These are phyloP conservation scores for Candida awuae DNA, from an alignment of 805 yeast genomes.

Conservation along the genomic window DNA sequence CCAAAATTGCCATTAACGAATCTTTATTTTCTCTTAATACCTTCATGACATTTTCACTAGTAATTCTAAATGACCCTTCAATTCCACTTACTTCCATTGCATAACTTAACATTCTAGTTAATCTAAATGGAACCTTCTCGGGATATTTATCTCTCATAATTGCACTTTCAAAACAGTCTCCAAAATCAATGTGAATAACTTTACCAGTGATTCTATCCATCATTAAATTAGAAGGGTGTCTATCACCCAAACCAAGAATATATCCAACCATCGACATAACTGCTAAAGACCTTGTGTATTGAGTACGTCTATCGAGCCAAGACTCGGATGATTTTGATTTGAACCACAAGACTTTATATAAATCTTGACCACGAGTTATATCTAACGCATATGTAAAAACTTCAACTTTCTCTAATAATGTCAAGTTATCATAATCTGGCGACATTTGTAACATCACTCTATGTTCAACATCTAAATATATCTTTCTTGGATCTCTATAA, in stretches of 20 bases:
- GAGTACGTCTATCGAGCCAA: constrained; percentile 95
- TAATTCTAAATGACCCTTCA: constrained; percentile 93
- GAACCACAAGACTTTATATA: constrained; percentile 92
- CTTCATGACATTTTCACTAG: constrained; percentile 96
- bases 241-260: constrained; percentile 91
- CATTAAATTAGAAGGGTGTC: constrained; percentile 97
- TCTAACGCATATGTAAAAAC: constrained; percentile 94
- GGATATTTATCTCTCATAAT: constrained; percentile 94
- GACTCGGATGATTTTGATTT: constrained; percentile 94
- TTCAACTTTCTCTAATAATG: constrained; percentile 87
- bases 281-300: constrained; percentile 91
- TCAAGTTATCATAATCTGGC: constrained; percentile 86
- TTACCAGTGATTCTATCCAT: constrained; percentile 90
- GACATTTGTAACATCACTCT: constrained; percentile 97
- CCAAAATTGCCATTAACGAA: constrained; percentile 94
- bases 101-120: constrained; percentile 92
- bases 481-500: constrained; percentile 85
- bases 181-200: constrained; percentile 95
- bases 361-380: constrained; percentile 92
- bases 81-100: constrained; percentile 99
- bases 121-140: constrained; percentile 94
- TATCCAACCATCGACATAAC: constrained; percentile 99
- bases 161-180: constrained; percentile 98
- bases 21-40: constrained; percentile 90
- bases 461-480: constrained; percentile 85